These are phyloP conservation scores for Cardiospermum halicacabum DNA, from an alignment of 345 rosid genomes.

Conservation along the genomic window DNA sequence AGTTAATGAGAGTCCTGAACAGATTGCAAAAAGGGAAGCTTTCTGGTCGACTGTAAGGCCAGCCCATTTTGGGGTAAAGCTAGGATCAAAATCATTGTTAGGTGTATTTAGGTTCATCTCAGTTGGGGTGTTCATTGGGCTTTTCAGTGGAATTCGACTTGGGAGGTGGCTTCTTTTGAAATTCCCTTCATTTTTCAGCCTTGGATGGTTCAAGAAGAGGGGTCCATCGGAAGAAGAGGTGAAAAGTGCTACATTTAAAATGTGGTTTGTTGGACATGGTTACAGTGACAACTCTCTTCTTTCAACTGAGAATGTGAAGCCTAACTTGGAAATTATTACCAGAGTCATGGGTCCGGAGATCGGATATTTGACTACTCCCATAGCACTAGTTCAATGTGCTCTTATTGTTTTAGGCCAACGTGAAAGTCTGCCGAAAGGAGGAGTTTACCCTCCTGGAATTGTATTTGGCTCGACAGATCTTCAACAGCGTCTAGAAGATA, in stretches of 20 bases:
- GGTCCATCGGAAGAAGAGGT: constrained; percentile 89
- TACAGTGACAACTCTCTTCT: constrained; percentile 43
- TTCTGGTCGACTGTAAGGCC: constrained; percentile 76
- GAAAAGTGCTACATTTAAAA: constrained; percentile 68
- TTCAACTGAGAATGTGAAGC: constrained; percentile 40
- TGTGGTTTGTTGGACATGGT: constrained; percentile 87
- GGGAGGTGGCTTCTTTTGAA: constrained; percentile 83
- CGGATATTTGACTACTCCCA: constrained; percentile 77
- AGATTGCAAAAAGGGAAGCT: constrained; percentile 46
- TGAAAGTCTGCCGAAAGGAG: constrained; percentile 60
- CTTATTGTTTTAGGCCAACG: constrained; percentile 55
- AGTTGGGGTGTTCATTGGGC: constrained; percentile 60
- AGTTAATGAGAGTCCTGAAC: constrained; percentile 54
- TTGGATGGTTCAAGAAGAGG: constrained; percentile 70
- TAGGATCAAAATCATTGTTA: constrained; percentile 53
- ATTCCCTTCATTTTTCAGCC: constrained; percentile 79
- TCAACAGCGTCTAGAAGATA: constrained; percentile 55
- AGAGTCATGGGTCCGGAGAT: constrained; percentile 82
- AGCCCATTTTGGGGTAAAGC: constrained; percentile 73
- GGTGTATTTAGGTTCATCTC: constrained; percentile 44
- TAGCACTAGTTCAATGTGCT: constrained; percentile 63
- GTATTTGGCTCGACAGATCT: constrained; percentile 79
- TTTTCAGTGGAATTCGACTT: constrained; percentile 41
- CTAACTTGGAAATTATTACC: constrained; percentile 65
- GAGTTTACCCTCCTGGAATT: constrained; percentile 71